phyloP scores from a whole-genome alignment of 306 rosid species.

The Quercus gilva region DNA sequence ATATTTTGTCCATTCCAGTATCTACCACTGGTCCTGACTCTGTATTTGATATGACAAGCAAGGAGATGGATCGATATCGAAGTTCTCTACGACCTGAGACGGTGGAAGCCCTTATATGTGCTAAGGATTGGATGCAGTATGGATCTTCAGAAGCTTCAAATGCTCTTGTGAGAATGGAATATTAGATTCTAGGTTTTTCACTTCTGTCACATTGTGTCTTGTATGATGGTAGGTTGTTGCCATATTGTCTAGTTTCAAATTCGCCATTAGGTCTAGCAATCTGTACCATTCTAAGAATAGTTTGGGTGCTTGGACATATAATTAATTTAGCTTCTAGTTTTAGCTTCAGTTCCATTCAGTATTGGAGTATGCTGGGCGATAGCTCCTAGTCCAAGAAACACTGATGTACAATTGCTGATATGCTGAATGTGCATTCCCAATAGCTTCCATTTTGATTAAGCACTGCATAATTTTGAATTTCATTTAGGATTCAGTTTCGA shows the following conservation, averaged over 20 bases:
- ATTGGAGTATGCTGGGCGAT: neutral
- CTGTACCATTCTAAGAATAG: conserved; percentile 25
- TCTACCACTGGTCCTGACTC: conserved; percentile 57
- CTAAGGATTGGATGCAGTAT: conserved; percentile 90
- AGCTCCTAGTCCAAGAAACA: neutral
- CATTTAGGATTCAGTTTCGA: neutral
- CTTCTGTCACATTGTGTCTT: neutral
- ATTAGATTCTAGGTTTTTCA: conserved; percentile 34
- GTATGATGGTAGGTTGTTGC: conserved; percentile 27
- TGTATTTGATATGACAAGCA: conserved; percentile 48
- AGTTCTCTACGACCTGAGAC: conserved; percentile 83
- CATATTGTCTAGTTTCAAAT: conserved; percentile 22
- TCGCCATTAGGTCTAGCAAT: conserved; percentile 18
- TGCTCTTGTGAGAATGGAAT: conserved; percentile 59
- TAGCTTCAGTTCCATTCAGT: conserved; percentile 12
- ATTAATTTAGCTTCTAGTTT: conserved; percentile 18
- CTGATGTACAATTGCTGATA: neutral
- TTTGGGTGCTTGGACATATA: conserved; percentile 30
- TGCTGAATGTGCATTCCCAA: neutral
- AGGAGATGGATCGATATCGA: conserved; percentile 78
- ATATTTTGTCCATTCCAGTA: conserved; percentile 70
- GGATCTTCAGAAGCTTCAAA: conserved; percentile 45
- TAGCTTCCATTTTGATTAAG: neutral
- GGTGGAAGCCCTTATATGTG: conserved; percentile 82
- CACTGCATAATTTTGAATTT: neutral